A percentile compares a stretch with the other conserved stretches of the same genome.
Evolutionary conservation across 2,329 filamentous ascomycete species (phyloP).

Genomic region (Aspergillus puulaauensis): DNA sequence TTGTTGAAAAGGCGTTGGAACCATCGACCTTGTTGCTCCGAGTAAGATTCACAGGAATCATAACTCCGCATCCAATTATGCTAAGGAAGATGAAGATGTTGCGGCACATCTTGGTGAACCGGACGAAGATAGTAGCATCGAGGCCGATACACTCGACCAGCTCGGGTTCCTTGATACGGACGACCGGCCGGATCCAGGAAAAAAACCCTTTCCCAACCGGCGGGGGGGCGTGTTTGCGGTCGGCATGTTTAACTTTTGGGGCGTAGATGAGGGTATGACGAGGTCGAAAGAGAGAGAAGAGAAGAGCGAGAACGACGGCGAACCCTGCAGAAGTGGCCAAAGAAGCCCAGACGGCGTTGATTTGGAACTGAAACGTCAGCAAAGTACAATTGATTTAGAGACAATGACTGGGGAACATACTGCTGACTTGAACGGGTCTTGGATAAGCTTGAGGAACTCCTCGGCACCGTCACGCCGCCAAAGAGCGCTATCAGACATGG

Average conservation of each 20-base stretch:
- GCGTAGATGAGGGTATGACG: constrained; percentile 93
- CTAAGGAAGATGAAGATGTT: constrained; percentile 79
- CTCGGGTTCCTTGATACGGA: constrained; percentile 73
- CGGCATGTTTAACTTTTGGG: constrained; percentile 87
- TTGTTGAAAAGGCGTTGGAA: constrained; percentile 37
- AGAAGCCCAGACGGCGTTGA: constrained; percentile 72
- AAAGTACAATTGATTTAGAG: neutral
- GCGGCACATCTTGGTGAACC: constrained; percentile 85
- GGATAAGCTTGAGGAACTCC: constrained; percentile 44
- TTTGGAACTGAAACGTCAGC: constrained; percentile 46
- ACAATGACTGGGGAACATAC: constrained; percentile 28
- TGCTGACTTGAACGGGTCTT: constrained; percentile 46
- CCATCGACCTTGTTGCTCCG: constrained; percentile 41
- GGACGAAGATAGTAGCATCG: constrained; percentile 87
- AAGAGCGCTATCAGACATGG: constrained; percentile 28
- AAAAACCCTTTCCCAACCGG: constrained; percentile 83
- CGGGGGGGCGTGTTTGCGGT: constrained; percentile 85
- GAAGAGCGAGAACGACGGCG: constrained; percentile 69
- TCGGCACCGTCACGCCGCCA: constrained; percentile 31
- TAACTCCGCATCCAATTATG: constrained; percentile 70
- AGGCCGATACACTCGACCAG: constrained; percentile 81
- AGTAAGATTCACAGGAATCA: constrained; percentile 76
- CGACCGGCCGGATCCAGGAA: constrained; percentile 78
- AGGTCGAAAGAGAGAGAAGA: constrained; percentile 86
- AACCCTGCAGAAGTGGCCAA: constrained; percentile 76